Evolutionary conservation across 2,329 filamentous ascomycete species (phyloP), one percentile per base, ranked within the genome.

Genomic region (Colletotrichum abscissum): DNA sequence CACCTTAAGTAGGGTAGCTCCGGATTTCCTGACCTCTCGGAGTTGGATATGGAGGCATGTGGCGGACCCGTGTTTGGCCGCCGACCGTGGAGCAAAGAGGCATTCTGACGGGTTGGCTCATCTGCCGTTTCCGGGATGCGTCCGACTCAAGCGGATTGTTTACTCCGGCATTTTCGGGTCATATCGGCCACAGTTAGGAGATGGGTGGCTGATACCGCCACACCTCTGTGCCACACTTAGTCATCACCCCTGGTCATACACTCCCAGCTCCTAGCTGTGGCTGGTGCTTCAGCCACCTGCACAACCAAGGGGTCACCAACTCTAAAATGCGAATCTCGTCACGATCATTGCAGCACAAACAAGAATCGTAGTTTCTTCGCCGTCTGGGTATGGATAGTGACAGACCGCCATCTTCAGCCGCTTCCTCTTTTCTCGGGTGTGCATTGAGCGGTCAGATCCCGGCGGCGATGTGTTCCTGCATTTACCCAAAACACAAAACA

Each of bases 1-100:
- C 33, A 12, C 33, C 11, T 35, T 12, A 1, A 0, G 11, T 24
- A 49, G 5, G 57, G 11, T 24, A 9, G 5, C 38, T 49, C n/a
- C 56, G 55, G 60, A 57, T n/a, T 26, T 57, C 63, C 56, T n/a
- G 33, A 22, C 62, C 60, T 73, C 67, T 71, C 55, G 49, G 49
- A 33, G 54, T 16, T 49, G 54, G 3, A 9, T 12, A 14, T 30
- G 46, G 19, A 30, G 14, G n/a, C 60, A 73, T 73, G 67, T 66
- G 67, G 7, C 52, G 55, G 46, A 16, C 56, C 12, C 22, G 55
- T 49, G 7, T 26, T 38, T 38, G n/a, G 46, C 46, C n/a, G 35
- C 58, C 38, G 38, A 28, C 24, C 28, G 28, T 63, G 28, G n/a
- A n/a, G 9, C 16, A 19, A 24, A 6, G 7, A 30, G 26, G 46